These are phyloP conservation scores for Ascochyta viciae-villosae DNA, from an alignment of 2,329 filamentous ascomycete species.

Conservation along the genomic window DNA sequence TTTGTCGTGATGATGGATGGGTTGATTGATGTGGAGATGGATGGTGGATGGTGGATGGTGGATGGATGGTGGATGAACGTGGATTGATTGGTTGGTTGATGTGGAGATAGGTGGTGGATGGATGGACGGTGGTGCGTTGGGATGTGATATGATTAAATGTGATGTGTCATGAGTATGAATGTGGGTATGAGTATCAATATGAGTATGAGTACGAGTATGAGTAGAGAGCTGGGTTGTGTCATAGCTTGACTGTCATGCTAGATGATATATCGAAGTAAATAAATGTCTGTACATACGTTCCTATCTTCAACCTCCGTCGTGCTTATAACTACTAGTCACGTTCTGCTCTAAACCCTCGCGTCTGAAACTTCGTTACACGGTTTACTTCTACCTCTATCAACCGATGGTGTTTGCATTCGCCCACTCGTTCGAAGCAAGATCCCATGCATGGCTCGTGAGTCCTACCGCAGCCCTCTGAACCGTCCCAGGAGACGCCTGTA, in stretches of 20 bases:
- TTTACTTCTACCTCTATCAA: background rate
- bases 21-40: no score
- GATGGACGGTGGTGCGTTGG: no score
- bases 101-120: no score
- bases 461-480: background rate
- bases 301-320: background rate
- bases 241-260: no score
- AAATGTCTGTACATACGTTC: background rate
- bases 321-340: background rate
- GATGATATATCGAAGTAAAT: background rate
- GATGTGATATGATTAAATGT: no score
- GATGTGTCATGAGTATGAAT: no score
- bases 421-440: background rate
- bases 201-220: no score
- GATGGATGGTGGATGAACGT: no score
- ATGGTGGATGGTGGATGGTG: no score
- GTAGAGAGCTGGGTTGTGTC: no score
- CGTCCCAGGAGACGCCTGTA: background rate
- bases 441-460: background rate
- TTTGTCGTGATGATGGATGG: conserved; percentile 15
- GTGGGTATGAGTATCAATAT: no score
- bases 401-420: background rate
- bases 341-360: background rate
- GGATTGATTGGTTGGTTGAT: no score
- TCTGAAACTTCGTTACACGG: background rate